A percentile compares a stretch with the other conserved stretches of the same genome.
phyloP scores from a whole-genome alignment of 768 basidiomycete species.

The Psilocybe sp. region DNA sequence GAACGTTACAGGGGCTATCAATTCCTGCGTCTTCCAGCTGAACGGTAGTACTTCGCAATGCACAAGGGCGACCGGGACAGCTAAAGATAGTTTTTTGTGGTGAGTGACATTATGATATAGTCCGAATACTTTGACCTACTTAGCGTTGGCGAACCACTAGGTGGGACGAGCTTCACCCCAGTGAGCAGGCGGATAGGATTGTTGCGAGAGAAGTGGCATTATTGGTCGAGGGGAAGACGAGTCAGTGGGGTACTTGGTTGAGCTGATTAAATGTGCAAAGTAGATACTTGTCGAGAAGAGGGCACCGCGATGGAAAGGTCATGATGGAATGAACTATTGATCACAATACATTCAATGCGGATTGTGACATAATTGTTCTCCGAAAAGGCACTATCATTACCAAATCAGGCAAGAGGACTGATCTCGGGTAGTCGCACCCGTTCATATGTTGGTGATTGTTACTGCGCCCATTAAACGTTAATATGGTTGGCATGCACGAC shows the following conservation, averaged over 20 bases:
- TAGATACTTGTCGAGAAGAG: no score
- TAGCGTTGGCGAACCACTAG: slow-evolving; percentile 11
- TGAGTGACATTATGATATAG: slow-evolving; percentile 19
- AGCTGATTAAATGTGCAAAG: slow-evolving; percentile 22
- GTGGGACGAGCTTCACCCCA: slow-evolving; percentile 61
- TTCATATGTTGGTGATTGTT: no score
- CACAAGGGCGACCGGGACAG: slow-evolving; percentile 37
- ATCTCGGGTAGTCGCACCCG: no score
- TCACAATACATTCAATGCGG: no score
- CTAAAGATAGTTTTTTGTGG: slow-evolving; percentile 57
- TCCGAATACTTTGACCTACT: no score
- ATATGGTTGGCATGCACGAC: no score
- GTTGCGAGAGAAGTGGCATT: slow-evolving; percentile 50
- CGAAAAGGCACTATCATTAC: no score
- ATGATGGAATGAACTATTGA: no score
- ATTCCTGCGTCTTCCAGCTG: slow-evolving; percentile 41
- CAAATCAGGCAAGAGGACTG: no score
- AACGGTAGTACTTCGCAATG: slow-evolving; percentile 27
- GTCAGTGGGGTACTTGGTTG: slow-evolving; percentile 50
- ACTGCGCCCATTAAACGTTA: no score
- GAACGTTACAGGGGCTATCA: slow-evolving; percentile 51
- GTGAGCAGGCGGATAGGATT: slow-evolving; percentile 54
- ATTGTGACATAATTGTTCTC: no score
- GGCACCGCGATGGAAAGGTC: no score
- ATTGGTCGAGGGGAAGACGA: slow-evolving; percentile 40